phyloP scores from a whole-genome alignment of 2,329 filamentous ascomycete genomes.

The Thelonectria olida region DNA sequence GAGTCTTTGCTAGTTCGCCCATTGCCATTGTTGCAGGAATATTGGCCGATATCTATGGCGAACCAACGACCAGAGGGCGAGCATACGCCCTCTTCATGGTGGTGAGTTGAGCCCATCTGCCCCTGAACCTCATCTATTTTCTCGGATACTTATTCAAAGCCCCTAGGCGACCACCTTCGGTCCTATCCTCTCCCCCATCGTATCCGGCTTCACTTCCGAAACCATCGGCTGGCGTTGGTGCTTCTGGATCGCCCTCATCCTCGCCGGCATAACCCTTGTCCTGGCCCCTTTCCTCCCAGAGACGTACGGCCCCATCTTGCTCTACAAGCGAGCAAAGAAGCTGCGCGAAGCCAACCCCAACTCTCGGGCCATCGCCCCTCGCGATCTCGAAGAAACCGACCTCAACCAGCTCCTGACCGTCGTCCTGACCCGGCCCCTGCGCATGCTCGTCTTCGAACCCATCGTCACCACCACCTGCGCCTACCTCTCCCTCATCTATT shows the following conservation, averaged over 20 bases:
- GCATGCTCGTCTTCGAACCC: slow-evolving; percentile 77
- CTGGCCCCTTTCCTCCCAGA: slow-evolving; percentile 72
- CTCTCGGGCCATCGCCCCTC: slow-evolving; percentile 62
- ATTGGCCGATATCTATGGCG: slow-evolving; percentile 72
- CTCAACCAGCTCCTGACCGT: slow-evolving; percentile 69
- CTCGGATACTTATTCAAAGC: slow-evolving; percentile 17
- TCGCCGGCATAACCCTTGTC: slow-evolving; percentile 70
- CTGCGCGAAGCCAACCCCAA: slow-evolving; percentile 65
- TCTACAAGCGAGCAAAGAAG: slow-evolving; percentile 64
- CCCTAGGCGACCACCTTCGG: slow-evolving; percentile 68
- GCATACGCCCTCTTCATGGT: slow-evolving; percentile 73
- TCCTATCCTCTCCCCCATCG: slow-evolving; percentile 71
- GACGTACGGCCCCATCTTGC: slow-evolving; percentile 67
- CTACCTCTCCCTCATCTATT: slow-evolving; percentile 77
- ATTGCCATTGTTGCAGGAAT: slow-evolving; percentile 71
- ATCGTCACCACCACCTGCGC: slow-evolving; percentile 76
- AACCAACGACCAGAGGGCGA: slow-evolving; percentile 60
- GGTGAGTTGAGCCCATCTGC: slow-evolving; percentile 46
- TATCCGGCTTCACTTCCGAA: slow-evolving; percentile 68
- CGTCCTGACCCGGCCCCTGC: slow-evolving; percentile 75
- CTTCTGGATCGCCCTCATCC: slow-evolving; percentile 76
- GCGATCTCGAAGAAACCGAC: slow-evolving; percentile 70
- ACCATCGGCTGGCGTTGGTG: slow-evolving; percentile 74
- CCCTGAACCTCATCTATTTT: not conserved
- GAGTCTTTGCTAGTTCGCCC: slow-evolving; percentile 64